These are phyloP conservation scores for Dothideomycetes sp. DNA, from an alignment of 2,329 filamentous ascomycete species.

Conservation along the genomic window DNA sequence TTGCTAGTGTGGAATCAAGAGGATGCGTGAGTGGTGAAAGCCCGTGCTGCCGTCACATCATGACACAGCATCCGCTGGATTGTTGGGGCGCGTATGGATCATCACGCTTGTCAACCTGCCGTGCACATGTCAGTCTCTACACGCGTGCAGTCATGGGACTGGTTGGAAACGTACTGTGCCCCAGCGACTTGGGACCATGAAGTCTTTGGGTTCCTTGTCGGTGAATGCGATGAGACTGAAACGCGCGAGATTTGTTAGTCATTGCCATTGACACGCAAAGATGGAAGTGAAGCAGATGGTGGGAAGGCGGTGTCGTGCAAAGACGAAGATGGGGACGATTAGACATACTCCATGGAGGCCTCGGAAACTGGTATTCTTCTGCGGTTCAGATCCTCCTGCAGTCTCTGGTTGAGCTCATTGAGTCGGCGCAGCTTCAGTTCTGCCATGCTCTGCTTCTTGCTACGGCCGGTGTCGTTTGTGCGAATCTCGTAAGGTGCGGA, in stretches of 20 bases:
- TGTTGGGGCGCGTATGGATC: constrained; percentile 98
- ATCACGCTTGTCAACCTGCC: constrained; percentile 77
- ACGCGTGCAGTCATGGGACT: no score
- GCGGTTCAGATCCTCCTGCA: constrained; percentile 91
- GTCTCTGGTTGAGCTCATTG: constrained; percentile 90
- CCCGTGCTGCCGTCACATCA: constrained; percentile 56
- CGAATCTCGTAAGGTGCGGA: constrained; percentile 55
- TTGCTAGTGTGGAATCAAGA: constrained; percentile 7
- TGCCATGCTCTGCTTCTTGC: constrained; percentile 99
- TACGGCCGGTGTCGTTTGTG: constrained; percentile 56
- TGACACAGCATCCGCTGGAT: constrained; percentile 80
- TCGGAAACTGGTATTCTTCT: constrained; percentile 93
- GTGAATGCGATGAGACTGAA: constrained; percentile 92
- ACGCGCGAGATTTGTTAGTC: background rate
- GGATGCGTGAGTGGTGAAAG: constrained; percentile 2
- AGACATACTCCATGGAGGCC: constrained; percentile 52
- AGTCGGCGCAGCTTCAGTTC: constrained; percentile 93
- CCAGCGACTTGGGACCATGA: constrained; percentile 98
- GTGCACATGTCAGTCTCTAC: constrained; percentile 5
- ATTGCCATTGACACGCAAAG: no score
- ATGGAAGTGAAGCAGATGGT: background rate
- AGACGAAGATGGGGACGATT: no score
- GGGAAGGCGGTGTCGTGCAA: no score
- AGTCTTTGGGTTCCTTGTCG: constrained; percentile 87
- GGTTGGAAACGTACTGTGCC: constrained; percentile 50